These are phyloP conservation scores for Neophaeococcomyces mojaviensis DNA, from an alignment of 2,329 filamentous ascomycete species.

Conservation along the genomic window DNA sequence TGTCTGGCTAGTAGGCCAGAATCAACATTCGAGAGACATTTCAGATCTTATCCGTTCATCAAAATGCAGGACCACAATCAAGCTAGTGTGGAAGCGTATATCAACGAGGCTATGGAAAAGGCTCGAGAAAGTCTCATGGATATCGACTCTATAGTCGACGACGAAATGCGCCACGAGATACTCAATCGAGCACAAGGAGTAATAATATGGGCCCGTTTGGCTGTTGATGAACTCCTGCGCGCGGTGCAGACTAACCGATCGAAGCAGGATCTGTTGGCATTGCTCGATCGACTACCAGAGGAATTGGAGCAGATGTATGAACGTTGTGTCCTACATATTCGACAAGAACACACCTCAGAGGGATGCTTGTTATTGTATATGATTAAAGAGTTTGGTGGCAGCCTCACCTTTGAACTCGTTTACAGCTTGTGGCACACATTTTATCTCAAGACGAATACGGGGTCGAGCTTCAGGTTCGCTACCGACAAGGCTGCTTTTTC, in stretches of 20 bases:
- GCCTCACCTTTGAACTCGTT: no score
- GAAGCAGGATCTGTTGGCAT: neutral
- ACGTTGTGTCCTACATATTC: neutral
- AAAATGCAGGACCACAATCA: neutral
- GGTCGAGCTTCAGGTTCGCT: no score
- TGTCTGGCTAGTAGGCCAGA: conserved; percentile 1
- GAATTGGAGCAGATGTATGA: conserved; percentile 8
- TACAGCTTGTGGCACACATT: no score
- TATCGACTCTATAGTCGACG: neutral
- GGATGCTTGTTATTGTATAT: no score
- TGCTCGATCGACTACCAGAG: conserved; percentile 2
- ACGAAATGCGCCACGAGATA: neutral
- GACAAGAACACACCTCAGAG: no score
- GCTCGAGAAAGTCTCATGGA: neutral
- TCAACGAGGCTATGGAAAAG: neutral
- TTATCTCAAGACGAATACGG: no score
- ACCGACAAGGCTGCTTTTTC: no score
- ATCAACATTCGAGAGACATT: neutral
- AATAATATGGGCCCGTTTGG: conserved; percentile 12
- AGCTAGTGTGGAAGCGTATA: neutral
- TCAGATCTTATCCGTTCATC: neutral
- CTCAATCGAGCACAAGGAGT: conserved; percentile 2
- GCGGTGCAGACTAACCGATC: conserved; percentile 1
- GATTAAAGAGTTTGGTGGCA: no score
- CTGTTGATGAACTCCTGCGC: neutral